These are phyloP conservation scores for Trichomonascaceae sp. DNA, from an alignment of 1,139 yeast genomes.

Conservation along the genomic window DNA sequence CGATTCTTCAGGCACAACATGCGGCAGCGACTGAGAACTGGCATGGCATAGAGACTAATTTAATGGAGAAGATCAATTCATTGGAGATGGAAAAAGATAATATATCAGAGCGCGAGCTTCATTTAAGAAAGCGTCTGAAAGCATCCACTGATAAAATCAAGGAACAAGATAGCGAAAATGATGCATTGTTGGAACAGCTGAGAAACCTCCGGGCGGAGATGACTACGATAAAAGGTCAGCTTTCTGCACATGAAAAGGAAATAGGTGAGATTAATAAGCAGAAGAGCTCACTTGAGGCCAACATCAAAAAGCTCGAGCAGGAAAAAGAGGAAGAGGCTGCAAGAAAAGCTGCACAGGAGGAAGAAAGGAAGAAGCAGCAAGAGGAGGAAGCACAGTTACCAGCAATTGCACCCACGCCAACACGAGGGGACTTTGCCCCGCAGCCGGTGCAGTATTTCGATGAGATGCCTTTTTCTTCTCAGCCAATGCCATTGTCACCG, in stretches of 20 bases:
- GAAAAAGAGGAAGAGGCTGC: constrained; percentile 16
- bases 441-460: not conserved
- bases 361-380: not conserved
- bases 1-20: constrained; percentile 59
- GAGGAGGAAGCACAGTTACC: not conserved
- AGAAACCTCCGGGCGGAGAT: constrained; percentile 21
- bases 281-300: constrained; percentile 5
- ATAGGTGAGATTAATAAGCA: constrained; percentile 8
- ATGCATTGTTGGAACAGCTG: constrained; percentile 18
- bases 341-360: constrained; percentile 1
- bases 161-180: constrained; percentile 24
- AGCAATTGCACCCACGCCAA: not conserved
- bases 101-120: constrained; percentile 20
- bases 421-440: not conserved
- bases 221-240: constrained; percentile 17
- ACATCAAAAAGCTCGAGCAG: constrained; percentile 9
- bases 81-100: constrained; percentile 40
- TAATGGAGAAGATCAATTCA: constrained; percentile 43
- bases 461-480: not conserved
- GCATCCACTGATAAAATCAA: constrained; percentile 19
- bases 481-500: not conserved
- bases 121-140: constrained; percentile 23
- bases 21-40: constrained; percentile 61
- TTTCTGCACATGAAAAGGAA: constrained; percentile 3
- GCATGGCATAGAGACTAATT: constrained; percentile 53